Evolutionary conservation across 331 rosid species (phyloP).

Genomic region (Rosa hybrid): DNA sequence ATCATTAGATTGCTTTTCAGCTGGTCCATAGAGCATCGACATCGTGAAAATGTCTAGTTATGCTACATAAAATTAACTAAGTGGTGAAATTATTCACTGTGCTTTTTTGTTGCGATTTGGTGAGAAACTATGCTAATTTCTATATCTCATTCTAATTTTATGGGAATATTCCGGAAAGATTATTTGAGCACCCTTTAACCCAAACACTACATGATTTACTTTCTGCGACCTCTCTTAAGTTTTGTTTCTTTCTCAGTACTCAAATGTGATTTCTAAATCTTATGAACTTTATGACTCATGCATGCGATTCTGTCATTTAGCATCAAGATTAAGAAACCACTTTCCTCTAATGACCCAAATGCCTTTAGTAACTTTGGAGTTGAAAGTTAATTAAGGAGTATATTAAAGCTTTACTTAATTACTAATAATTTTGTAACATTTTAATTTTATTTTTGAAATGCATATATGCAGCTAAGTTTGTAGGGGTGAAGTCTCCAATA

Average conservation of each 20-base stretch:
- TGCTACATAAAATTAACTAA: not conserved
- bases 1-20: too few relatives aligned
- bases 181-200: not conserved
- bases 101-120: not conserved
- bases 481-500: slow-evolving; percentile 61
- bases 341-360: not conserved
- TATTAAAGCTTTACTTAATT: not conserved
- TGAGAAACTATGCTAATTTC: not conserved
- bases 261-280: not conserved
- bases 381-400: not conserved
- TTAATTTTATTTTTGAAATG: not conserved
- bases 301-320: not conserved
- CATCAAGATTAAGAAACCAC: not conserved
- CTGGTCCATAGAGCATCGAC: too few relatives aligned
- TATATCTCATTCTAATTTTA: not conserved
- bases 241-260: not conserved
- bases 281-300: not conserved
- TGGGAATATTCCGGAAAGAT: not conserved
- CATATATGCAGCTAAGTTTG: slow-evolving; percentile 38
- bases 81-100: not conserved
- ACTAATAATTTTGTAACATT: not conserved
- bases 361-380: not conserved
- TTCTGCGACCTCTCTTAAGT: not conserved
- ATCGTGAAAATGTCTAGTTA: too few relatives aligned
- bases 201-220: not conserved